Conservation (phyloP, 106 monocot genomes). For the Chionographis japonica region DNA sequence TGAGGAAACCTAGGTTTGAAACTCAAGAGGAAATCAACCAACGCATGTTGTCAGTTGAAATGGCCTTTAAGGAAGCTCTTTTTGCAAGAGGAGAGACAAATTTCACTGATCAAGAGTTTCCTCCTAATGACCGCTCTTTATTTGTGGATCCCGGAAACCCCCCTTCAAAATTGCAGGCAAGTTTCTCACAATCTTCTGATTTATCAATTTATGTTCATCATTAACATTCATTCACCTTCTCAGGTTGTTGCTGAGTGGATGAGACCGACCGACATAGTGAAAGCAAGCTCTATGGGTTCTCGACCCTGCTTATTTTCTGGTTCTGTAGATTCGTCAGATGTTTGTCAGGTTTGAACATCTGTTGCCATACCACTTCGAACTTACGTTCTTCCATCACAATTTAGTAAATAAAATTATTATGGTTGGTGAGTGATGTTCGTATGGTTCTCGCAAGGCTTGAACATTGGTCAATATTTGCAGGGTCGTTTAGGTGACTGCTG, state of each 20-base stretch:
- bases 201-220: slow-evolving; percentile 1
- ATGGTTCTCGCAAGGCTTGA: neutral
- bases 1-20: slow-evolving; percentile 73
- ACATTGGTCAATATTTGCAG: slow-evolving; percentile 31
- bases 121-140: slow-evolving; percentile 84
- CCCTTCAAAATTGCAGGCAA: slow-evolving; percentile 74
- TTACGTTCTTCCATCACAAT: neutral
- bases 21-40: slow-evolving; percentile 85
- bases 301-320: slow-evolving; percentile 89
- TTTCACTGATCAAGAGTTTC: slow-evolving; percentile 97
- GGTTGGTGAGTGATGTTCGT: neutral
- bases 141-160: slow-evolving; percentile 90
- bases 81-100: slow-evolving; percentile 59
- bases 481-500: slow-evolving; percentile 96
- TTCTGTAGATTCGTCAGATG: slow-evolving; percentile 95
- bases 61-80: slow-evolving; percentile 88
- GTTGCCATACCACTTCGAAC: slow-evolving; percentile 4
- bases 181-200: neutral
- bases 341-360: slow-evolving; percentile 69
- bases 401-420: too few species aligned
- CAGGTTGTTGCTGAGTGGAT: slow-evolving; percentile 98
- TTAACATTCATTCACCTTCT: too few species aligned
- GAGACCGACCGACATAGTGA: slow-evolving; percentile 85
- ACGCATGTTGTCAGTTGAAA: slow-evolving; percentile 89
- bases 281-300: slow-evolving; percentile 44